Conservation (phyloP, 169 alveolate species). For the Nephromyces sp. region DNA sequence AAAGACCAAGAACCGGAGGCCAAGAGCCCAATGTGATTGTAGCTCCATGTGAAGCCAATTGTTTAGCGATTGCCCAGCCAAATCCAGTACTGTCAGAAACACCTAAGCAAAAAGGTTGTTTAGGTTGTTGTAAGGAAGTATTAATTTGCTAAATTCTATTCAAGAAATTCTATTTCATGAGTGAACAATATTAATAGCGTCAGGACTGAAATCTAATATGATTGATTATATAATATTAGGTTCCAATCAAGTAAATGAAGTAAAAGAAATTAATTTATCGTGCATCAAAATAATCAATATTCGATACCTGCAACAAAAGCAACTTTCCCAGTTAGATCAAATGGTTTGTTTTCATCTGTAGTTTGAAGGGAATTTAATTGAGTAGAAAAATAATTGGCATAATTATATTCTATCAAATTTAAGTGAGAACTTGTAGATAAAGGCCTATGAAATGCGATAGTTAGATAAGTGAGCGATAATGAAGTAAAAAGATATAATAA, state of each 20-base stretch:
- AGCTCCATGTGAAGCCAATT: conserved; percentile 45
- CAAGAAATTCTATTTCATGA: neutral
- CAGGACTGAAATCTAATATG: neutral
- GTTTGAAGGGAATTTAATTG: too few species aligned
- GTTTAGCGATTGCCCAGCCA: conserved; percentile 53
- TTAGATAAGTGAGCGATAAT: too few species aligned
- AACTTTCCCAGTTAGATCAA: conserved; percentile 26
- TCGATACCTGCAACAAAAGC: conserved; percentile 36
- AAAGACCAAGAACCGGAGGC: conserved; percentile 47
- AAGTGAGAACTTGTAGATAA: too few species aligned
- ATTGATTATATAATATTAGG: neutral
- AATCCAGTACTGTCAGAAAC: conserved; percentile 53
- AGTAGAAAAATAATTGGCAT: too few species aligned
- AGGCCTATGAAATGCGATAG: too few species aligned
- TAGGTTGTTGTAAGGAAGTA: neutral
- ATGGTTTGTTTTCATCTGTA: too few species aligned
- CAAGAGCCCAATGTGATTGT: conserved; percentile 40
- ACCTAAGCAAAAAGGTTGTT: conserved; percentile 28
- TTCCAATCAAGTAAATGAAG: neutral
- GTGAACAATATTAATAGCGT: neutral
- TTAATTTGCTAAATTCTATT: too few species aligned
- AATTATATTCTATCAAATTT: too few species aligned
- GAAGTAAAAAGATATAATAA: too few species aligned
- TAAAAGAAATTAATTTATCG: neutral
- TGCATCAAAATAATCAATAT: neutral